Evolutionary conservation across 169 alveolate species (phyloP).

Genomic region (Eimeria sp.): DNA sequence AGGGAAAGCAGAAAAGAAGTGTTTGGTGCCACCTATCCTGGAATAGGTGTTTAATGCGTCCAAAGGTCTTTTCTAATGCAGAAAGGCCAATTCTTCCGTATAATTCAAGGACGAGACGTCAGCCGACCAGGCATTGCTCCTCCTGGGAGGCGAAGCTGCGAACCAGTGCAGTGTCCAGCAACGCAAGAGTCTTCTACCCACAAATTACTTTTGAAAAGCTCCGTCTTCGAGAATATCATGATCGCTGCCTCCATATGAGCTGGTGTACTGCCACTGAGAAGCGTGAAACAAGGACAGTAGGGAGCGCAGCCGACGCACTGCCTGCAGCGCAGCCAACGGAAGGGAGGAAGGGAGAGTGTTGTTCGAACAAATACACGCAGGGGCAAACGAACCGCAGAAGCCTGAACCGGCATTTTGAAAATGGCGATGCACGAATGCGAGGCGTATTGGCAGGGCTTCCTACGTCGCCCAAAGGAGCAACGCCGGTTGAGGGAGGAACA

Average conservation of each 20-base stretch:
- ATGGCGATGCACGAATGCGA: constrained; percentile 82
- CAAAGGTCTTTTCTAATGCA: background rate
- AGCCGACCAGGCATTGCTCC: background rate
- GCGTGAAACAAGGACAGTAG: background rate
- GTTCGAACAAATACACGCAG: background rate
- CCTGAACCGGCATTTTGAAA: background rate
- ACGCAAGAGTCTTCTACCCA: background rate
- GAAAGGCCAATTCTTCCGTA: background rate
- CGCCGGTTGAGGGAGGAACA: constrained; percentile 59
- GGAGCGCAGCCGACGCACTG: constrained; percentile 4
- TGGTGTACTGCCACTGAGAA: background rate
- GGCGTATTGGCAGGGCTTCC: constrained; percentile 78
- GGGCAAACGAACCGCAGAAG: too few relatives aligned
- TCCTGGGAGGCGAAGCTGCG: background rate
- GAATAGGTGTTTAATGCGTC: background rate
- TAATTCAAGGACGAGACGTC: background rate
- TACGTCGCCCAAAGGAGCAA: constrained; percentile 78
- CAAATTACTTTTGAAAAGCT: too few relatives aligned
- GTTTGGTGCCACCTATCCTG: background rate
- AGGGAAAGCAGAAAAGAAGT: background rate
- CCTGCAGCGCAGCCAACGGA: background rate
- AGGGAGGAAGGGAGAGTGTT: background rate
- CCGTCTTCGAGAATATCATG: background rate
- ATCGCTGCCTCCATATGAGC: too few relatives aligned
- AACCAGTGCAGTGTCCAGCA: background rate